Evolutionary conservation across 441 rosid species (phyloP).

Genomic region (Omphalea diandra): DNA sequence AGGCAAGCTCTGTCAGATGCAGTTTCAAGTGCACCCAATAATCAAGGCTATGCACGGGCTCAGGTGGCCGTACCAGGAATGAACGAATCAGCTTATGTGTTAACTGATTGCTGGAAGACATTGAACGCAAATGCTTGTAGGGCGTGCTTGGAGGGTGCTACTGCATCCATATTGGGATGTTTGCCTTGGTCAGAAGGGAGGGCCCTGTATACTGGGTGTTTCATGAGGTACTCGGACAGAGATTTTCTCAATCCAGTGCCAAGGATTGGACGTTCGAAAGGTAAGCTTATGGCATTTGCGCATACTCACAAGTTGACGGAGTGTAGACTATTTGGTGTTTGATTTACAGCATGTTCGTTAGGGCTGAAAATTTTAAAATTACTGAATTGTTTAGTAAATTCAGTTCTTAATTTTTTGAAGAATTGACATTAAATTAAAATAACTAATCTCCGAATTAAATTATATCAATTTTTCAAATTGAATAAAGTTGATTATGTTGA

Average conservation of each 20-base stretch:
- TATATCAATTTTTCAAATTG: too few relatives aligned
- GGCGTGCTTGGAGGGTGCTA: constrained; percentile 71
- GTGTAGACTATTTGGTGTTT: too few relatives aligned
- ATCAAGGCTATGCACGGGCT: constrained; percentile 50
- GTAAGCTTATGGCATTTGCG: too few relatives aligned
- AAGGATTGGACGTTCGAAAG: constrained; percentile 29
- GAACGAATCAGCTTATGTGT: constrained; percentile 55
- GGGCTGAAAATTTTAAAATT: too few relatives aligned
- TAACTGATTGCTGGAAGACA: constrained; percentile 83
- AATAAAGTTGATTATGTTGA: too few relatives aligned
- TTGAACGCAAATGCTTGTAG: constrained; percentile 62
- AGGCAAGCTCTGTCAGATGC: constrained; percentile 47
- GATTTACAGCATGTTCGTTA: too few relatives aligned
- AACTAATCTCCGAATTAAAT: too few relatives aligned
- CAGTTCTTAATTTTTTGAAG: too few relatives aligned
- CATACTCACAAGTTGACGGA: too few relatives aligned
- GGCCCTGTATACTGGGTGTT: constrained; percentile 74
- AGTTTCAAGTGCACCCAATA: constrained; percentile 41
- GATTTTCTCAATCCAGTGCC: constrained; percentile 53
- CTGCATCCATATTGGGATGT: constrained; percentile 51
- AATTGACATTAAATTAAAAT: too few relatives aligned
- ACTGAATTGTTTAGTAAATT: too few relatives aligned
- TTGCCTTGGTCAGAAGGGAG: constrained; percentile 89
- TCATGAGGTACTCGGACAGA: constrained; percentile 63
- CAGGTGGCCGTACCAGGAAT: constrained; percentile 37